Conservation (phyloP, 2,329 filamentous ascomycete species). For the Xylariales sp. region DNA sequence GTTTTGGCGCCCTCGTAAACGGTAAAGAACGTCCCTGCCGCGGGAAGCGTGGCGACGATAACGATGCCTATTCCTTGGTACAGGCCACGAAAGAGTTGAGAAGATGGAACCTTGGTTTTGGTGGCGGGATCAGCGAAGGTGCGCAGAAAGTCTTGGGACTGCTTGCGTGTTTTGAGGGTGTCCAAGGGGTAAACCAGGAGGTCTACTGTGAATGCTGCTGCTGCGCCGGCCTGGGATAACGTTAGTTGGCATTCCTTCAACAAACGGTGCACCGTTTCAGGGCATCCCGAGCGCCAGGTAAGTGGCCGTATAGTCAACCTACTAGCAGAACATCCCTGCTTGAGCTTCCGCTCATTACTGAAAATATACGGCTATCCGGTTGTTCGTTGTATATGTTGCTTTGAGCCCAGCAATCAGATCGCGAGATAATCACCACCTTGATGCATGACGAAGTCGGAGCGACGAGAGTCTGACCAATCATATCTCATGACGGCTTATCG, state of each 20-base stretch:
- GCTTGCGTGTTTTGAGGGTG: slow-evolving; percentile 82
- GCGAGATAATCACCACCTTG: too few relatives aligned
- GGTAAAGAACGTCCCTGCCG: slow-evolving; percentile 83
- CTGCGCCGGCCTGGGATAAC: slow-evolving; percentile 66
- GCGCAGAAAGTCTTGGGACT: slow-evolving; percentile 69
- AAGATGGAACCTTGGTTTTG: slow-evolving; percentile 45
- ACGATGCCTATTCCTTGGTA: slow-evolving; percentile 88
- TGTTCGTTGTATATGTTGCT: too few relatives aligned
- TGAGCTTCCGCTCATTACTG: slow-evolving; percentile 12
- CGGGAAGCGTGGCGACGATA: slow-evolving; percentile 76
- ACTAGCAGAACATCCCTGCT: slow-evolving; percentile 13
- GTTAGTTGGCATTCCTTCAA: background rate
- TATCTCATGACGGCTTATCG: too few relatives aligned
- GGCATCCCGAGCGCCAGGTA: too few relatives aligned
- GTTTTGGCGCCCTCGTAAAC: slow-evolving; percentile 78
- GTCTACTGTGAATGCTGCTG: slow-evolving; percentile 82
- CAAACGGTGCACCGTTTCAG: too few relatives aligned
- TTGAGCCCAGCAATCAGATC: too few relatives aligned
- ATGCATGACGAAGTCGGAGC: too few relatives aligned
- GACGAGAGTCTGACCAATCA: too few relatives aligned
- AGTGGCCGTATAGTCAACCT: background rate
- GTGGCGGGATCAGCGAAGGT: slow-evolving; percentile 57
- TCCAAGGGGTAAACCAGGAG: slow-evolving; percentile 83
- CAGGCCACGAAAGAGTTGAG: slow-evolving; percentile 57
- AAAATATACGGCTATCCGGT: too few relatives aligned